phyloP scores from a whole-genome alignment of 495 filamentous ascomycete genomes.

The Platismatia glauca region DNA sequence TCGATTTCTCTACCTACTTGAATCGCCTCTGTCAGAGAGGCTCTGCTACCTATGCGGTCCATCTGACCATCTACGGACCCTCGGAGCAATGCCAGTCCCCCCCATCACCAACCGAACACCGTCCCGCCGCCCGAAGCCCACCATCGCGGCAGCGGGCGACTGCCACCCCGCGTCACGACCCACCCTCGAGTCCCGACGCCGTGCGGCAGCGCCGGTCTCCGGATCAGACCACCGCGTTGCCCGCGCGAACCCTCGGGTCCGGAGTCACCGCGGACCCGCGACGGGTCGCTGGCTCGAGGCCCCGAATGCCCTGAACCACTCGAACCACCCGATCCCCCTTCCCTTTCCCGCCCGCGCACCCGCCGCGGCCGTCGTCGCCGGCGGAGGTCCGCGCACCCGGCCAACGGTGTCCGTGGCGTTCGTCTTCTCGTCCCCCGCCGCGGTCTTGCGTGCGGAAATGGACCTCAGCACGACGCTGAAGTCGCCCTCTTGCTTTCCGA shows the following conservation, averaged over 20 bases:
- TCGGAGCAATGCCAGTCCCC: neutral
- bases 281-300: neutral
- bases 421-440: neutral
- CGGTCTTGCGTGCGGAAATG: constrained; percentile 33
- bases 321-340: neutral
- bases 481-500: constrained; percentile 61
- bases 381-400: too few relatives aligned
- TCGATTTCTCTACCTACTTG: neutral
- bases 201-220: neutral
- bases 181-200: neutral
- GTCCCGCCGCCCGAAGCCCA: neutral
- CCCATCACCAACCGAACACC: neutral
- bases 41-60: neutral
- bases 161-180: neutral
- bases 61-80: neutral
- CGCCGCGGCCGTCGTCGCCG: neutral
- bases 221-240: neutral
- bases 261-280: neutral
- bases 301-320: neutral
- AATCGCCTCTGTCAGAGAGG: neutral
- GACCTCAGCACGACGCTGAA: constrained; percentile 52
- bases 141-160: neutral
- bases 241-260: neutral
- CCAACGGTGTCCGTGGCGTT: neutral
- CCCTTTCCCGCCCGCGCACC: neutral